These are phyloP conservation scores for Piper betle DNA, from an alignment of 164 flowering plant genomes.

Conservation along the genomic window DNA sequence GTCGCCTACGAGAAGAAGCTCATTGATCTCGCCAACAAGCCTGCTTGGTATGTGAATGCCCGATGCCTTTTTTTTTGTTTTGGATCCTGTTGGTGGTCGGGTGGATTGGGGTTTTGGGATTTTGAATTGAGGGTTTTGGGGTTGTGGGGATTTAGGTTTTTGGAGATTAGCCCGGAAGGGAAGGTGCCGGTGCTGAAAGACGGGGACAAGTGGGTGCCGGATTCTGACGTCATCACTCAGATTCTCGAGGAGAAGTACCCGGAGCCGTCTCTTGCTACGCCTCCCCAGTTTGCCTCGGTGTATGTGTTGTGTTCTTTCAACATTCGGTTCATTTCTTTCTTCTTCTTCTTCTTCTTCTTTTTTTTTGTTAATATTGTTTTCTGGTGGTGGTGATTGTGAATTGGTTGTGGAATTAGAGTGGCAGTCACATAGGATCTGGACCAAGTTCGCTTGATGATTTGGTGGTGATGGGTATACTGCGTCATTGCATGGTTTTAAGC, in stretches of 20 bases:
- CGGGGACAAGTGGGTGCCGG: slow-evolving; percentile 67
- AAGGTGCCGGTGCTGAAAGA: slow-evolving; percentile 68
- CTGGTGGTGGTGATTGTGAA: no score
- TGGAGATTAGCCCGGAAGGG: slow-evolving; percentile 70
- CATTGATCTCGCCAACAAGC: slow-evolving; percentile 48
- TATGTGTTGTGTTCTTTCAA: slow-evolving; percentile 11
- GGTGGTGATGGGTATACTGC: no score
- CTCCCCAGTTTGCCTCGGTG: slow-evolving; percentile 62
- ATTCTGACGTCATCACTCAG: slow-evolving; percentile 71
- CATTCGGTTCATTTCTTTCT: background rate
- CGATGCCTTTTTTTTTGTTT: background rate
- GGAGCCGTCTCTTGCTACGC: slow-evolving; percentile 51
- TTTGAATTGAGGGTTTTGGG: background rate
- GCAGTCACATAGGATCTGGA: no score
- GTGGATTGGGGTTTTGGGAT: background rate
- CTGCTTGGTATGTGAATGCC: slow-evolving; percentile 41
- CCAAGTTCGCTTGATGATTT: no score
- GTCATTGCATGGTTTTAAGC: no score
- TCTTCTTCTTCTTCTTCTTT: background rate
- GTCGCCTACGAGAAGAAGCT: slow-evolving; percentile 47
- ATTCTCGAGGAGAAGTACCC: slow-evolving; percentile 75
- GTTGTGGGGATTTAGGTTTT: slow-evolving; percentile 31
- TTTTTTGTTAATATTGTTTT: no score
- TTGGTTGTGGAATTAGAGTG: no score
- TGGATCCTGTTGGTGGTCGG: background rate